Conservation (phyloP, 352 stramenopile species). For the Phytophthora melonis region DNA sequence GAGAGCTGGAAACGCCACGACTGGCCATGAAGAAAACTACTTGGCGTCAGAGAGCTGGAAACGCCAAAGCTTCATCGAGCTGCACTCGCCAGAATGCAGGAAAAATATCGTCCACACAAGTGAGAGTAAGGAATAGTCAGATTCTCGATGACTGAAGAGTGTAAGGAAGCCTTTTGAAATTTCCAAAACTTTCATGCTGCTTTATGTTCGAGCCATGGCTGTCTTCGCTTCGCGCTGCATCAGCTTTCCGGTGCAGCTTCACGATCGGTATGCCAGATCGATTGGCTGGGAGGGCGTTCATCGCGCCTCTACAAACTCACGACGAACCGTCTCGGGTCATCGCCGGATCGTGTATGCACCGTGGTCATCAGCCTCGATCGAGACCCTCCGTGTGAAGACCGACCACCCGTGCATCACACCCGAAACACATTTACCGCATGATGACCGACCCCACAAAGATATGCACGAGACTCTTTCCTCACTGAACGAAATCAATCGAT, state of each 20-base stretch:
- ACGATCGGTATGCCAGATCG: neutral
- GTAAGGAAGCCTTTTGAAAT: too few relatives aligned
- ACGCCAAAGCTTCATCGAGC: conserved; percentile 20
- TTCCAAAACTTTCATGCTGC: too few relatives aligned
- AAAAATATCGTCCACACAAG: too few relatives aligned
- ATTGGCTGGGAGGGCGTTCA: neutral
- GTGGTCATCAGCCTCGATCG: conserved; percentile 8
- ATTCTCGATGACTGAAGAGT: too few relatives aligned
- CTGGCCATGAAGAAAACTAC: neutral
- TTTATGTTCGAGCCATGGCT: neutral
- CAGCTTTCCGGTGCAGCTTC: neutral
- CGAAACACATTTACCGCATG: neutral
- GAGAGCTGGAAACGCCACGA: conserved; percentile 7
- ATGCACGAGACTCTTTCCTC: neutral
- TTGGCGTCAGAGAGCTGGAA: neutral
- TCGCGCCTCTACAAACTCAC: neutral
- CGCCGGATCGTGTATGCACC: conserved; percentile 13
- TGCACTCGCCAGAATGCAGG: conserved; percentile 11
- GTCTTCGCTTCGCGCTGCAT: too few relatives aligned
- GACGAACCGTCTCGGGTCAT: conserved; percentile 4
- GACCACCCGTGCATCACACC: conserved; percentile 14
- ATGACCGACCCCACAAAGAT: conserved; percentile 20
- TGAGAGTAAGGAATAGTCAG: too few relatives aligned
- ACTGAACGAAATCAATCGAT: neutral
- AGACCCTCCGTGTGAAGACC: conserved; percentile 17